phyloP scores from a whole-genome alignment of 345 rosid species.

The Rhodamnia rubescens region DNA sequence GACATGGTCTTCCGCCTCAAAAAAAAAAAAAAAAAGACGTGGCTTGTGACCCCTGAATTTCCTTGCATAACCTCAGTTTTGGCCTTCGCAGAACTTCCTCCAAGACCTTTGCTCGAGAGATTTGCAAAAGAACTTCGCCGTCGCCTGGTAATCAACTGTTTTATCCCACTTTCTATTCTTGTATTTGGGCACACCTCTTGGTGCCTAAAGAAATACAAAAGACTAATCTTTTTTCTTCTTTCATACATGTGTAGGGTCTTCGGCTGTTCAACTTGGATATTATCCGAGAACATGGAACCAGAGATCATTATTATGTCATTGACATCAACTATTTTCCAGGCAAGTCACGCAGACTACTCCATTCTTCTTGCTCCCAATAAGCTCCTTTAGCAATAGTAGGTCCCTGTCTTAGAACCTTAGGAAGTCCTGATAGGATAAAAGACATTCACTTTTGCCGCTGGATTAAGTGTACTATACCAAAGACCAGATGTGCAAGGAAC shows the following conservation, averaged over 20 bases:
- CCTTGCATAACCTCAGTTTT: neutral
- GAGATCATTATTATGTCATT: conserved; percentile 60
- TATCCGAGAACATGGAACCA: conserved; percentile 61
- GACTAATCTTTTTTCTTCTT: neutral
- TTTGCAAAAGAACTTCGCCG: conserved; percentile 67
- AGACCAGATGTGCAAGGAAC: neutral
- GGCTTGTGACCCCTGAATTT: neutral
- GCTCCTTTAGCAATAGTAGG: neutral
- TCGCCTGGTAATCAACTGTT: conserved; percentile 31
- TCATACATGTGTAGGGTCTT: conserved; percentile 35
- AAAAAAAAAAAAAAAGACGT: neutral
- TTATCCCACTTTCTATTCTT: neutral
- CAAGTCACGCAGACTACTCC: conserved; percentile 6
- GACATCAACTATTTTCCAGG: conserved; percentile 88
- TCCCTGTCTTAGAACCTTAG: neutral
- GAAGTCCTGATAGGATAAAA: neutral
- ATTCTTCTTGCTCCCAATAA: neutral
- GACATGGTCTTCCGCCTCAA: neutral
- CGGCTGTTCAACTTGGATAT: conserved; percentile 73
- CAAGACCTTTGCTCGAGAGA: conserved; percentile 62
- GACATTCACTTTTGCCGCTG: neutral
- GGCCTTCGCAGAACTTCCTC: conserved; percentile 64
- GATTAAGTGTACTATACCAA: neutral
- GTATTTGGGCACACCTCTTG: neutral
- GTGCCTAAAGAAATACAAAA: neutral